Evolutionary conservation across 2,329 filamentous ascomycete species (phyloP).

Genomic region (Paraphoma chrysanthemicola): DNA sequence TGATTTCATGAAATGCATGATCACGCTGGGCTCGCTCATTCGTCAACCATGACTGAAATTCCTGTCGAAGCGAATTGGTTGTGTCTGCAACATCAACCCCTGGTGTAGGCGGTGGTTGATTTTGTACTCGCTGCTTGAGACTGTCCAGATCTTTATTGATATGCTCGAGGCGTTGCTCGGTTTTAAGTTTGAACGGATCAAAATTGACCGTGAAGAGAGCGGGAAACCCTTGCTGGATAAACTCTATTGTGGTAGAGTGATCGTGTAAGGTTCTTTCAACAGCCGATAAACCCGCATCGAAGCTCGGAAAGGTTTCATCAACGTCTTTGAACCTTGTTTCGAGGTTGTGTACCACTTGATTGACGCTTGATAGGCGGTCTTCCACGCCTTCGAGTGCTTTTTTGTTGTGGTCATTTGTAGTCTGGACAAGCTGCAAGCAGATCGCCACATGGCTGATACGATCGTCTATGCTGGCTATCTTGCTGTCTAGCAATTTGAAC

Average conservation of each 20-base stretch:
- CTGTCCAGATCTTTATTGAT: not conserved
- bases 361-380: not conserved
- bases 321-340: not conserved
- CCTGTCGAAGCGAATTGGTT: not conserved
- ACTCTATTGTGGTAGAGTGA: not conserved
- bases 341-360: not conserved
- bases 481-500: not conserved
- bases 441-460: not conserved
- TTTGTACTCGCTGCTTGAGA: not conserved
- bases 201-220: conserved; percentile 11
- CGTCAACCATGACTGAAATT: not conserved
- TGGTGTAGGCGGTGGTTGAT: not conserved
- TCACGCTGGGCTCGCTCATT: not conserved
- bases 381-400: not conserved
- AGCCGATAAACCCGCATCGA: not conserved
- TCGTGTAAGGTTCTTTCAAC: not conserved
- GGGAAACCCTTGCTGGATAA: conserved; percentile 2
- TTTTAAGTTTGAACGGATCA: conserved; percentile 10
- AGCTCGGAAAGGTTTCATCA: not conserved
- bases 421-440: not conserved
- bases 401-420: not conserved
- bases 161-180: not conserved
- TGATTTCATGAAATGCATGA: not conserved
- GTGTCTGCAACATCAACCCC: not conserved
- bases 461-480: not conserved